phyloP scores from a whole-genome alignment of 441 rosid genomes.

The Corymbia citriodora region DNA sequence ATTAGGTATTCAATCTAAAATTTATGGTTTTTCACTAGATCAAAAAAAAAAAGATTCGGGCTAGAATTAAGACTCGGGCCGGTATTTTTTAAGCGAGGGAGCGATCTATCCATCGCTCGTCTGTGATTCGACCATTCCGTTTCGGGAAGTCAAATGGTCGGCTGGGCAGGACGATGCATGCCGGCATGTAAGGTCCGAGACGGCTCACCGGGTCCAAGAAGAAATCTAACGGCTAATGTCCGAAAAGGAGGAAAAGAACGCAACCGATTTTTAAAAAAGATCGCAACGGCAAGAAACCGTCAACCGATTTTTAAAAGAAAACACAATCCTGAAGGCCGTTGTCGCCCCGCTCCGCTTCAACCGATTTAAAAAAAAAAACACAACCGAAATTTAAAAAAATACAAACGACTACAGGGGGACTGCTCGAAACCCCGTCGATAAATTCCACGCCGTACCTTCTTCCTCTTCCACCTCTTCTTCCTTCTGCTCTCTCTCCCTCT shows the following conservation, averaged over 20 bases:
- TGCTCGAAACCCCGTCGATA: neutral
- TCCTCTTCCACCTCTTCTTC: slow-evolving; percentile 30
- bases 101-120: neutral
- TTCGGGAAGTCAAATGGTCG: neutral
- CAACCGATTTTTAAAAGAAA: no score
- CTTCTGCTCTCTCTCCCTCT: neutral
- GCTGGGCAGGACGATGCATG: neutral
- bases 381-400: neutral
- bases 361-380: neutral
- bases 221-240: no score
- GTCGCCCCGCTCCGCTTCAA: neutral
- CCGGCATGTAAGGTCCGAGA: neutral
- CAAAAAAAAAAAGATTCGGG: neutral
- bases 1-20: neutral
- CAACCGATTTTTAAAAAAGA: slow-evolving; percentile 5
- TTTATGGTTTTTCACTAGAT: neutral
- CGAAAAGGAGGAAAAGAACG: no score
- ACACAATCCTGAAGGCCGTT: neutral
- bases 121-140: neutral
- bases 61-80: rapidly evolving
- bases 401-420: neutral
- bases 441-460: neutral
- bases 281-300: no score
- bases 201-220: neutral
- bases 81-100: neutral